Evolutionary conservation across 805 yeast species (phyloP).

Genomic region (Sugiyamaella americana): DNA sequence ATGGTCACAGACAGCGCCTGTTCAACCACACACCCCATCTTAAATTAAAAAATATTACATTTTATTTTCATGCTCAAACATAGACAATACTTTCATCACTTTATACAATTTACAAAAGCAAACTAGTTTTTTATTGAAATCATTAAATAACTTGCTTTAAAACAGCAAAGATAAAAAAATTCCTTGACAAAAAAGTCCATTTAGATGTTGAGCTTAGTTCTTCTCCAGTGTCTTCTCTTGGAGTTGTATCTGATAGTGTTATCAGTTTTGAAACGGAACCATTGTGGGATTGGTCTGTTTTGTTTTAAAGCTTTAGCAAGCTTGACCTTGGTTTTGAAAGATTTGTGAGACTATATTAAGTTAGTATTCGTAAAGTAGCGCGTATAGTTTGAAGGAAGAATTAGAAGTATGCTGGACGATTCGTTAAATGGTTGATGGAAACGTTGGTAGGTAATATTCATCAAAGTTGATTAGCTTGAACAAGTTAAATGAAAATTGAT

Average conservation of each 20-base stretch:
- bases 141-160: not conserved
- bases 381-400: no score
- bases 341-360: slow-evolving; percentile 55
- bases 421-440: no score
- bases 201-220: slow-evolving; percentile 98
- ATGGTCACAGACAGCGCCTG: no score
- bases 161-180: not conserved
- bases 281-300: slow-evolving; percentile 99
- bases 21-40: no score
- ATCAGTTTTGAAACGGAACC: slow-evolving; percentile 97
- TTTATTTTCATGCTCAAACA: slow-evolving; percentile 3
- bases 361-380: no score
- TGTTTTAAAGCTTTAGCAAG: slow-evolving; percentile 98
- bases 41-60: no score
- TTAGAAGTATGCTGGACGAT: no score
- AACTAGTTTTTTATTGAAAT: not conserved
- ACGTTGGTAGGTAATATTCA: no score
- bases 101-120: not conserved
- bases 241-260: slow-evolving; percentile 97
- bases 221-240: slow-evolving; percentile 99
- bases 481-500: no score
- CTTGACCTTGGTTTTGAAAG: slow-evolving; percentile 96
- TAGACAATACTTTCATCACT: no score
- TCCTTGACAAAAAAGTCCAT: slow-evolving; percentile 18
- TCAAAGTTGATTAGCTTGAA: no score